Evolutionary conservation across 139 green algal genomes (phyloP).

Genomic region (Zygnema cylindricum): DNA sequence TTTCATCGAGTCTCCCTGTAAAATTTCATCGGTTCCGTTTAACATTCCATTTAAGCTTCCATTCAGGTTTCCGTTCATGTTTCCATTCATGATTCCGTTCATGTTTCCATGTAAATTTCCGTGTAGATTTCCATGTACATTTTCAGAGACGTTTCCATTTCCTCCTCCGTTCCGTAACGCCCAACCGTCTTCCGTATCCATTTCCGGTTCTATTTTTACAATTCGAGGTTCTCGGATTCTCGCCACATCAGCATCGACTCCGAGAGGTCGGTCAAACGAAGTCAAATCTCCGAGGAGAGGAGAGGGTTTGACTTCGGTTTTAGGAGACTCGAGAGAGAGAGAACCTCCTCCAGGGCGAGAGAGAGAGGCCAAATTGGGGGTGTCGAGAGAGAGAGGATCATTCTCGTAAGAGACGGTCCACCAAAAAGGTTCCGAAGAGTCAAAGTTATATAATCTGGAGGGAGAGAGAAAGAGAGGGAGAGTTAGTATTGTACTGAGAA

Average conservation of each 20-base stretch:
- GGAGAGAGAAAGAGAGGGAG: background rate
- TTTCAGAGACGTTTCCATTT: no score
- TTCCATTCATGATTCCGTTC: no score
- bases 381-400: background rate
- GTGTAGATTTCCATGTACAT: no score
- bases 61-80: no score
- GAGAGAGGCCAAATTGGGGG: background rate
- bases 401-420: background rate
- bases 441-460: background rate
- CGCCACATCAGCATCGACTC: background rate
- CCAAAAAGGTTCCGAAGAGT: background rate
- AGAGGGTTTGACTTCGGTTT: background rate
- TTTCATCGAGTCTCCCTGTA: background rate
- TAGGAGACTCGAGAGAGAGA: no score
- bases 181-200: background rate
- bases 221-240: background rate
- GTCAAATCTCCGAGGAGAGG: background rate
- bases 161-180: background rate
- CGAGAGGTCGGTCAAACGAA: background rate
- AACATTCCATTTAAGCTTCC: no score
- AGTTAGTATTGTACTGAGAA: no score
- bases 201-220: background rate
- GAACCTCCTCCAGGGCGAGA: background rate
- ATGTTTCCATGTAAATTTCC: no score
- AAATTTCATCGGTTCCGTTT: no score